These are phyloP conservation scores for Sequoiadendron giganteum DNA, from an alignment of 75 land plant genomes.

Conservation along the genomic window DNA sequence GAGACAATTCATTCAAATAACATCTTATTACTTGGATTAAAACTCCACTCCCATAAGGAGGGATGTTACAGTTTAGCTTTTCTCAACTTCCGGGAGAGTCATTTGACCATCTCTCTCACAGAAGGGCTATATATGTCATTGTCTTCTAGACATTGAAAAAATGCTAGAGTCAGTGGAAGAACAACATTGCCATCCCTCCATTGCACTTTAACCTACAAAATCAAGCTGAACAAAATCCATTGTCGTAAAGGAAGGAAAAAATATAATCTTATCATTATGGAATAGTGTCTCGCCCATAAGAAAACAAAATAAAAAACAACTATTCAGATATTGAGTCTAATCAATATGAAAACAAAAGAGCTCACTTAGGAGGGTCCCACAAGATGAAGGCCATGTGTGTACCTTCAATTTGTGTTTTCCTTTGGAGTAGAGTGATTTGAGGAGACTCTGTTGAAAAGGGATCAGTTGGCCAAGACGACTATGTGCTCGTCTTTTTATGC, in stretches of 20 bases:
- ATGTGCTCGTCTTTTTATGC: not conserved
- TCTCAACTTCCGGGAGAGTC: not conserved
- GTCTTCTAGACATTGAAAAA: not conserved
- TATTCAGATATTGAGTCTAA: not conserved
- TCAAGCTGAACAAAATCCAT: too few species aligned
- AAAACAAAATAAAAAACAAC: too few species aligned
- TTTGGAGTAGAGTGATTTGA: not conserved
- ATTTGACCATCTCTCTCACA: not conserved
- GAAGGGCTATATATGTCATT: not conserved
- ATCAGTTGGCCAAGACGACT: not conserved
- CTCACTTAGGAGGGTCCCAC: not conserved
- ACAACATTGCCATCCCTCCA: too few species aligned
- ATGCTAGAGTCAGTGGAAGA: too few species aligned
- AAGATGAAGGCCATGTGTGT: too few species aligned
- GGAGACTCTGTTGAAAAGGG: not conserved
- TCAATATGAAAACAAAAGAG: not conserved
- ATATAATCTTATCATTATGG: too few species aligned
- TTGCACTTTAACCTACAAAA: too few species aligned
- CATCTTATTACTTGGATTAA: not conserved
- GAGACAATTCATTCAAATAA: not conserved
- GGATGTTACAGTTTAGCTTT: not conserved
- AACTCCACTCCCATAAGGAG: not conserved
- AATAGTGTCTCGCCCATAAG: too few species aligned
- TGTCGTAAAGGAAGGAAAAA: too few species aligned
- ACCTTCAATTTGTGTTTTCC: not conserved